Conservation (phyloP, 345 rosid species). For the Adansonia digitata region DNA sequence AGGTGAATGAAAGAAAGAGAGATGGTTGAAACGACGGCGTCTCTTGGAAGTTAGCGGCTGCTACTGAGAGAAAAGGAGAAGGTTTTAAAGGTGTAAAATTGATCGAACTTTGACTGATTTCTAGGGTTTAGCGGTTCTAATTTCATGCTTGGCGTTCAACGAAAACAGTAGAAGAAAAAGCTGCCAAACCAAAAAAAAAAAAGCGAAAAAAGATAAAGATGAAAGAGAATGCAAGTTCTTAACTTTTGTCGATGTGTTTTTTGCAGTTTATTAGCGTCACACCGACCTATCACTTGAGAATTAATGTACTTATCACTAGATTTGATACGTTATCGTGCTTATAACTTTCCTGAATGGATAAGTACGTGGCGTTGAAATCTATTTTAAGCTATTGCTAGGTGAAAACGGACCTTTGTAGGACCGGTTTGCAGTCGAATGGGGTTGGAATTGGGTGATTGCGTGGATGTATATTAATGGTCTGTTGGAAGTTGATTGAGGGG, state of each 20-base stretch:
- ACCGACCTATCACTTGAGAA: conserved; percentile 27
- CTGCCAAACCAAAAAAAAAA: conserved; percentile 6
- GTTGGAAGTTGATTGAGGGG: not conserved
- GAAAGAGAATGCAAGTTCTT: conserved; percentile 36
- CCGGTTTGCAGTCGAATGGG: too few relatives aligned
- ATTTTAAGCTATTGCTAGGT: not conserved
- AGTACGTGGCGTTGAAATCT: not conserved
- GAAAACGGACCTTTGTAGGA: not conserved
- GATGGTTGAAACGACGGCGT: conserved; percentile 16
- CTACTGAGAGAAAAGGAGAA: too few relatives aligned
- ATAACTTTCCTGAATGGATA: not conserved
- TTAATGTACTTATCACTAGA: not conserved
- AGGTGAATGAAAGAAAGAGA: not conserved
- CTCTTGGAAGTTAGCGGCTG: not conserved
- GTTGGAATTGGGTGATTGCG: not conserved
- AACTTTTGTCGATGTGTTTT: conserved; percentile 53
- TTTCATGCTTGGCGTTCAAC: conserved; percentile 30
- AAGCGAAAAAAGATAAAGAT: conserved; percentile 28
- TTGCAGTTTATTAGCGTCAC: conserved; percentile 26
- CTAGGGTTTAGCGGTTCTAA: conserved; percentile 31
- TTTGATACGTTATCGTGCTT: fast-evolving
- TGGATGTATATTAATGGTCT: not conserved
- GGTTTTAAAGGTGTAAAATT: not conserved
- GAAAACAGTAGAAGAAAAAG: conserved; percentile 23
- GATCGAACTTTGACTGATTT: conserved; percentile 14